Percentiles rank a stretch among this genome's conserved stretches.
Conservation (phyloP, 257 asterid genomes). For the Knoxia roxburghii region DNA sequence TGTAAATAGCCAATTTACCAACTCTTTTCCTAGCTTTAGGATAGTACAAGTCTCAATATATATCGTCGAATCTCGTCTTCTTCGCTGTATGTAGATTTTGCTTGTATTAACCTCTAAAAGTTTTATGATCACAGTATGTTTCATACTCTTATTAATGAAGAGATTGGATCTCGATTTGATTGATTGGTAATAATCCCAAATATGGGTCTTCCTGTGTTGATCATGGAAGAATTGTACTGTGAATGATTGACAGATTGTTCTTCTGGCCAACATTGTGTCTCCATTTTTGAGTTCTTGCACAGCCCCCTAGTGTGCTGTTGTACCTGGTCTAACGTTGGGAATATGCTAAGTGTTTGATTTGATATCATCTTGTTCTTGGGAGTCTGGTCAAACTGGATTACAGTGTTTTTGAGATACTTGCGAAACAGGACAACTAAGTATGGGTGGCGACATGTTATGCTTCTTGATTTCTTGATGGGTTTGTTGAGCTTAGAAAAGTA, state of each 20-base stretch:
- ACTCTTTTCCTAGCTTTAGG: conserved; percentile 12
- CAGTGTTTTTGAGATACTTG: not conserved
- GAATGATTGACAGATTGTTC: too few relatives aligned
- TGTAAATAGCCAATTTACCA: conserved; percentile 31
- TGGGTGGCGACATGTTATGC: not conserved
- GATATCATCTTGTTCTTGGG: not conserved
- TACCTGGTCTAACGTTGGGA: too few relatives aligned
- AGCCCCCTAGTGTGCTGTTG: too few relatives aligned
- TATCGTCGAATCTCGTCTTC: not conserved
- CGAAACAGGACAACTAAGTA: not conserved
- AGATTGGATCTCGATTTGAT: not conserved
- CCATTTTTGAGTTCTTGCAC: too few relatives aligned
- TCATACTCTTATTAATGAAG: not conserved
- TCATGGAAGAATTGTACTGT: too few relatives aligned
- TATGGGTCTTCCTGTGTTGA: not conserved
- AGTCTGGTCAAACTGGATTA: not conserved
- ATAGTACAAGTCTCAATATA: conserved; percentile 15
- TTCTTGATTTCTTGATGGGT: too few relatives aligned
- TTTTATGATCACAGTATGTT: not conserved
- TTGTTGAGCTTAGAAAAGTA: too few relatives aligned
- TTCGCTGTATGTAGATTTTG: not conserved
- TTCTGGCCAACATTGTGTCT: too few relatives aligned
- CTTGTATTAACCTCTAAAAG: conserved; percentile 2
- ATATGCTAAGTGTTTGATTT: too few relatives aligned
- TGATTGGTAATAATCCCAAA: not conserved